Evolutionary conservation across 345 rosid genomes (phyloP).

Genomic region (Melastoma malabathricum): DNA sequence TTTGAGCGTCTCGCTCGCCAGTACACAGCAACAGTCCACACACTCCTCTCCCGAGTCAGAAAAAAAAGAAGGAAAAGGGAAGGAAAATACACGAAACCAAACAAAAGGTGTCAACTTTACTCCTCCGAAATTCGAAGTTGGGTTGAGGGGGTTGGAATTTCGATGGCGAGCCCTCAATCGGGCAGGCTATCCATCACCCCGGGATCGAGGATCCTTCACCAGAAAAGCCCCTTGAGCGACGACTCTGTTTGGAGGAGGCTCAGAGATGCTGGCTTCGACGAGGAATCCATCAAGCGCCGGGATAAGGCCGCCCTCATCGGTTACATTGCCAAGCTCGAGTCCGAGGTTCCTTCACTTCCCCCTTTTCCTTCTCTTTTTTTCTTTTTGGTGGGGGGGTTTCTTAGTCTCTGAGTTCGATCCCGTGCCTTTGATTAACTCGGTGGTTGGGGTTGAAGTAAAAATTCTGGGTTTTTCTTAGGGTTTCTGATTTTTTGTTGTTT

Average conservation of each 20-base stretch:
- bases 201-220: constrained; percentile 47
- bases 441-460: background rate
- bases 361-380: constrained; percentile 1
- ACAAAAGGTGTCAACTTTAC: no score
- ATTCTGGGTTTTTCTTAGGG: background rate
- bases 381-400: background rate
- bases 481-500: no score
- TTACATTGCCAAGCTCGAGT: constrained; percentile 77
- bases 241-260: constrained; percentile 69
- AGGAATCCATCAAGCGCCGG: constrained; percentile 60
- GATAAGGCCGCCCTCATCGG: constrained; percentile 87
- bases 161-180: constrained; percentile 56
- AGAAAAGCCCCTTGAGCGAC: constrained; percentile 33
- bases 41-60: no score
- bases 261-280: constrained; percentile 83
- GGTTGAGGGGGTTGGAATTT: constrained; percentile 1
- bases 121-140: no score
- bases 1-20: no score
- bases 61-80: no score
- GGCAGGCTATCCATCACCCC: constrained; percentile 34
- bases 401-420: background rate
- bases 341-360: constrained; percentile 35
- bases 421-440: background rate
- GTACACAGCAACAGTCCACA: no score
- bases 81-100: no score